These are phyloP conservation scores for Pseudotsuga menziesii DNA, from an alignment of 75 land plant species.

Conservation along the genomic window DNA sequence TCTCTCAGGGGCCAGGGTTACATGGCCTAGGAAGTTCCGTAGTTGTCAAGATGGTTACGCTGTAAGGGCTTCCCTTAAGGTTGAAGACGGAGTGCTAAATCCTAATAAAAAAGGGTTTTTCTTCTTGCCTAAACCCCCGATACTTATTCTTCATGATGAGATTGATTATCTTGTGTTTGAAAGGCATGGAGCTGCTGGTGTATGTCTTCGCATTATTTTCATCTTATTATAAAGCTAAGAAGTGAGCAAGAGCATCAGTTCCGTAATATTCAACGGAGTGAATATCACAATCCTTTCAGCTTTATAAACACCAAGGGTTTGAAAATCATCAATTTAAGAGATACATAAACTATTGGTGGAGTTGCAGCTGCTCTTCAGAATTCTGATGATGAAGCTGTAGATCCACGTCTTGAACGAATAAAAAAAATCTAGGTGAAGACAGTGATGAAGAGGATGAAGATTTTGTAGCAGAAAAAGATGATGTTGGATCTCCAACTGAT, in stretches of 20 bases:
- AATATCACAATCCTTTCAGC: conserved; percentile 78
- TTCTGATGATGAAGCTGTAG: conserved; percentile 79
- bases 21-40: conserved; percentile 84
- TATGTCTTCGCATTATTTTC: conserved; percentile 80
- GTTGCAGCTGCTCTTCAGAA: conserved; percentile 67
- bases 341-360: conserved; percentile 39
- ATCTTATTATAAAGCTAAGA: conserved; percentile 65
- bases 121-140: conserved; percentile 89
- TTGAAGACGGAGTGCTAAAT: conserved; percentile 89
- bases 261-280: conserved; percentile 83
- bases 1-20: conserved; percentile 79
- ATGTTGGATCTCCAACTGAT: conserved; percentile 97
- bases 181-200: conserved; percentile 86
- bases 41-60: conserved; percentile 90
- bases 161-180: conserved; percentile 93
- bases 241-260: conserved; percentile 90
- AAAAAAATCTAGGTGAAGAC: conserved; percentile 55
- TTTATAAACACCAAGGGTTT: conserved; percentile 76
- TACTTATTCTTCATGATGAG: conserved; percentile 92
- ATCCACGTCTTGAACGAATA: conserved; percentile 80
- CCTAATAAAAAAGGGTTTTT: conserved; percentile 91
- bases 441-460: conserved; percentile 99
- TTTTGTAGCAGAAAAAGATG: conserved; percentile 94
- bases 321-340: conserved; percentile 70
- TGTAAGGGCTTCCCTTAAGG: conserved; percentile 88